These are phyloP conservation scores for Coemansia sp. DNA, from an alignment of 192 early-diverging fungal species.

Conservation along the genomic window DNA sequence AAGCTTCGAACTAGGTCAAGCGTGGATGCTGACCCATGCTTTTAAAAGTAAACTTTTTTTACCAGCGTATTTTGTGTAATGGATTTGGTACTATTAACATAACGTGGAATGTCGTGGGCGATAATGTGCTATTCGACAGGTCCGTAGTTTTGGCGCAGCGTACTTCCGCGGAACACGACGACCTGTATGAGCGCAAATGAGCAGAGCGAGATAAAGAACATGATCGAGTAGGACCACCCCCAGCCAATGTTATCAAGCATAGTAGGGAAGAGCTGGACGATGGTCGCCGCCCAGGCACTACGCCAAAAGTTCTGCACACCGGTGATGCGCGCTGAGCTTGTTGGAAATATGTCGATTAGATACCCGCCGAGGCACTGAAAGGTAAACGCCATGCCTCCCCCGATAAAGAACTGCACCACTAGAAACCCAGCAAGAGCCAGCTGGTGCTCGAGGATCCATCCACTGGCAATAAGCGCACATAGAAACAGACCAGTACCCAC, in stretches of 20 bases:
- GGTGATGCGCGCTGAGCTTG: slow-evolving; percentile 47
- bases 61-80: background rate
- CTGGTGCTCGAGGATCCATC: slow-evolving; percentile 46
- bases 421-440: slow-evolving; percentile 41
- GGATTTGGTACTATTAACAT: background rate
- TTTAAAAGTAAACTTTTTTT: background rate
- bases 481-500: slow-evolving; percentile 40
- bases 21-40: background rate
- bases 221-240: slow-evolving; percentile 51
- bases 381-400: slow-evolving; percentile 47
- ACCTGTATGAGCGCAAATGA: slow-evolving; percentile 32
- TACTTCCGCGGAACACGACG: slow-evolving; percentile 33
- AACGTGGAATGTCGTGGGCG: background rate
- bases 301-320: slow-evolving; percentile 57
- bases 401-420: slow-evolving; percentile 43
- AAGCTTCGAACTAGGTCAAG: slow-evolving; percentile 15
- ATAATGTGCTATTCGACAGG: slow-evolving; percentile 5
- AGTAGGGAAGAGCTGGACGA: slow-evolving; percentile 49
- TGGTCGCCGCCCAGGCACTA: slow-evolving; percentile 45
- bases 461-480: slow-evolving; percentile 20
- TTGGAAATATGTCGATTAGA: slow-evolving; percentile 56
- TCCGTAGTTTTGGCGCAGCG: slow-evolving; percentile 33
- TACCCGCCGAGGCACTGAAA: slow-evolving; percentile 51
- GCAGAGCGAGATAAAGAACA: slow-evolving; percentile 35
- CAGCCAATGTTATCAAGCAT: slow-evolving; percentile 51